Evolutionary conservation across 208 protist species (phyloP), one percentile per base, ranked within the genome.

Genomic region (Leishmania major): DNA sequence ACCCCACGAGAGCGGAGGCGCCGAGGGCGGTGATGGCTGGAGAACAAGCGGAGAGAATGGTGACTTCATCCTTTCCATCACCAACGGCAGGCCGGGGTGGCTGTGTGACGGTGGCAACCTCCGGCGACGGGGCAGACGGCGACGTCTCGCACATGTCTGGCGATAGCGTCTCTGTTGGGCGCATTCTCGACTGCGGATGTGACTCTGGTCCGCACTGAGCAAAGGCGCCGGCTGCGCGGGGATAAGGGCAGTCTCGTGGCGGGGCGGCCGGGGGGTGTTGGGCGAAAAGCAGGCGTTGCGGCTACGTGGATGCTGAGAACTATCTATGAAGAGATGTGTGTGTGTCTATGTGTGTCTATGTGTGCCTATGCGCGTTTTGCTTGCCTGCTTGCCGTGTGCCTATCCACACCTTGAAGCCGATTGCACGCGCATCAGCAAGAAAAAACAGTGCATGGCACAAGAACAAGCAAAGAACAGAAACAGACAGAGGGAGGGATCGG

Each of bases 291-390:
- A 28, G 25, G 43, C 28, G 35, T 74, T 51, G 70, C 70, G 28
- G 31, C 45, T 31, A 19, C 55, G 67, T 28, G 10, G 28, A 31
- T 35, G 70, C 43, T n/a, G 70, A 31, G 3, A 22, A 19, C 15
- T 74, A 74, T 74, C 70, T 74, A 74, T 74, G 70, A 51, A 74
- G 28, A 31, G 3, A 19, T 15, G 15, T 28, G 73, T 15, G 71
- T 64, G 37, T 35, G 51, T 5, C n/a, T n/a, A 47, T 43, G 15
- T 71, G 57, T 78, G 22, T 75, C 3, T 62, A 37, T 13, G 59
- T 43, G 28, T 60, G 70, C 74, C 45, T 77, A 43, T 78, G 57
- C 13, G 13, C 49, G 25, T 51, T 40, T 81, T 57, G 60, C 31
- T 81, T 57, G n/a, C 31, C 49, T 37, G 19, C 31, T 60, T 37